Percentiles rank a stretch among this genome's conserved stretches.
Conservation (phyloP, 176 grass and related monocot species). For the Phoenix roebelenii region DNA sequence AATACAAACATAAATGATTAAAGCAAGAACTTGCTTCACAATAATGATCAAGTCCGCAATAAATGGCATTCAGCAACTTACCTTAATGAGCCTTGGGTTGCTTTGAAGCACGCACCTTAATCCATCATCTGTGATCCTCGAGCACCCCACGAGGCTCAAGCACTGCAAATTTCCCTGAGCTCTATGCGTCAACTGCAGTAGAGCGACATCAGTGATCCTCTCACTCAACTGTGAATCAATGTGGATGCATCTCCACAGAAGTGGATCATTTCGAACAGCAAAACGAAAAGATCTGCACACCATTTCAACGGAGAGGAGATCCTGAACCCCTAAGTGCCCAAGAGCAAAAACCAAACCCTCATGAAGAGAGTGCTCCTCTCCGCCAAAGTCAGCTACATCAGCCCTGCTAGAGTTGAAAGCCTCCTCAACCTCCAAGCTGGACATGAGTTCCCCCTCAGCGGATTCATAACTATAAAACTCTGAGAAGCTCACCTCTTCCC, state of each 20-base stretch:
- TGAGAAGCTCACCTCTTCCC: background rate
- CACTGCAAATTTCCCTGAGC: constrained; percentile 38
- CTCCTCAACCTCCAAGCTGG: constrained; percentile 4
- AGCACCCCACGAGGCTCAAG: constrained; percentile 41
- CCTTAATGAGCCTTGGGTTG: constrained; percentile 54
- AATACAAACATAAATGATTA: too few relatives aligned
- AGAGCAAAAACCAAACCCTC: constrained; percentile 40
- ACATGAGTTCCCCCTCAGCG: background rate
- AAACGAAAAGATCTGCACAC: constrained; percentile 51
- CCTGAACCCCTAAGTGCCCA: constrained; percentile 43
- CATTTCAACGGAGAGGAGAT: constrained; percentile 50
- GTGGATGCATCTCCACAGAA: constrained; percentile 55
- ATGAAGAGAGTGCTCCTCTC: constrained; percentile 29
- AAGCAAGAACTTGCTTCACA: too few relatives aligned
- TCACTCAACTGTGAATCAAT: constrained; percentile 33
- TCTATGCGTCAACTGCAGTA: constrained; percentile 42
- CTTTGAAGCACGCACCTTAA: constrained; percentile 50
- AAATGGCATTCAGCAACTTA: constrained; percentile 21
- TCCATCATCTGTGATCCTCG: constrained; percentile 68
- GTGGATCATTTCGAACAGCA: constrained; percentile 31
- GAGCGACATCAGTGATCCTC: constrained; percentile 47
- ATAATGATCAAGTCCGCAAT: too few relatives aligned
- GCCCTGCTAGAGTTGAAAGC: constrained; percentile 8
- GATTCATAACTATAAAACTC: constrained; percentile 3
- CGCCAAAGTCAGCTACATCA: constrained; percentile 8